These are phyloP conservation scores for Lachnellula subtilissima DNA, from an alignment of 2,329 filamentous ascomycete genomes.

Conservation along the genomic window DNA sequence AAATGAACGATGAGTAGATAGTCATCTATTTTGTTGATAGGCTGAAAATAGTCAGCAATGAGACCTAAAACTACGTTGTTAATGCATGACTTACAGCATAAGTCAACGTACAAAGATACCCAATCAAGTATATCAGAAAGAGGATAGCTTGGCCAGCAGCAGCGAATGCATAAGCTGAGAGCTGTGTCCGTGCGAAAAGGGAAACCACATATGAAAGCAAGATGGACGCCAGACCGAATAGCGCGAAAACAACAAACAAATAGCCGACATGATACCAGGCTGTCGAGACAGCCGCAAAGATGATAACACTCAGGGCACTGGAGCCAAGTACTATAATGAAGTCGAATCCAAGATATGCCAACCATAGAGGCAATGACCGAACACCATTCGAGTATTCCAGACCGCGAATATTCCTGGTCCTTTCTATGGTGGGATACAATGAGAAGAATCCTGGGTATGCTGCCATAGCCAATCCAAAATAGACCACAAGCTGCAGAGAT, in stretches of 20 bases:
- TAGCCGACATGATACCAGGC: conserved; percentile 78
- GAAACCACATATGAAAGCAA: conserved; percentile 78
- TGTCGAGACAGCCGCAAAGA: conserved; percentile 61
- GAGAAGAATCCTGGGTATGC: conserved; percentile 83
- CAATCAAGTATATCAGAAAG: conserved; percentile 68
- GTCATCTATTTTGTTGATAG: conserved; percentile 62
- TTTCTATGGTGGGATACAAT: conserved; percentile 82
- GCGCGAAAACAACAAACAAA: conserved; percentile 72
- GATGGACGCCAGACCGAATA: conserved; percentile 76
- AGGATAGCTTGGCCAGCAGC: conserved; percentile 70
- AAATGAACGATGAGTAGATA: conserved; percentile 69
- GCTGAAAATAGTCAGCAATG: conserved; percentile 27
- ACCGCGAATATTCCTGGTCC: conserved; percentile 71
- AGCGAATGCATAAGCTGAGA: conserved; percentile 79
- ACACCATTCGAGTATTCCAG: conserved; percentile 92
- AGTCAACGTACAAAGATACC: conserved; percentile 67
- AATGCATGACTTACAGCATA: conserved; percentile 46
- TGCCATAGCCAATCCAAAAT: conserved; percentile 73
- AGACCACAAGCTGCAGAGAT: conserved; percentile 72
- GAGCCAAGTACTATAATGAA: conserved; percentile 66
- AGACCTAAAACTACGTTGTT: background rate
- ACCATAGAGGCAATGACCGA: conserved; percentile 74
- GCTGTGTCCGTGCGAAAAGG: conserved; percentile 70
- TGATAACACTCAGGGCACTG: conserved; percentile 60
- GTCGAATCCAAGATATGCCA: conserved; percentile 78